Base-by-base conservation (phyloP, 148 eudicot species). In the Bassia scoparia region DNA sequence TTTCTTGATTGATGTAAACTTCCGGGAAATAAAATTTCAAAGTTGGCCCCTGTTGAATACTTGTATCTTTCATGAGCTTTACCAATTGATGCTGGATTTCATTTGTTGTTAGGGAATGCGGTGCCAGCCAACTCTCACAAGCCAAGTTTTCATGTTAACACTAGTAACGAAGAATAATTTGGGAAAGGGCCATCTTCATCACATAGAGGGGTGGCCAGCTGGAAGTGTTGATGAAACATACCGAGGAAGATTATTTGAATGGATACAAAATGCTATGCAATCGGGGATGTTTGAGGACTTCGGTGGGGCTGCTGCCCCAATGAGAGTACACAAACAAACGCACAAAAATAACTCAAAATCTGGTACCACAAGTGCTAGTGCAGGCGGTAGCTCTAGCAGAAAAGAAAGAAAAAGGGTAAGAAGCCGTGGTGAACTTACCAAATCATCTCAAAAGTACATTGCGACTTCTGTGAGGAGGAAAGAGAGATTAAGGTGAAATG, bases 101-200 rank as follows among this genome's bases (percentile, higher is more conserved):
- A 1, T 41, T 41, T 41, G 8, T 41, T 7, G 41, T 60, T 62
- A 93, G 98, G 98, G 98, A 64, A 89, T 93, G 98, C 86, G 97
- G 77, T 93, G 97, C 89, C 89, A 23, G 95, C 77, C 27, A 93
- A 90, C 79, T 85, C 92, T 56, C 98, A 93, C 87, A 93, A 93
- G 75, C 91, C 98, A 55, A 89, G 89, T 75, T 93, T 93, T 82
- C 98, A 90, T 72, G 97, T 93, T 53, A 93, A 93, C 80, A 89
- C 98, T 10, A 90, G 81, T 93, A 66, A 86, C 90, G 17, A 87
- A 83, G 83, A 84, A 83, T 69, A 76, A 4, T 80, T 49, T 46
- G 86, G 87, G 49, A 86, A 89, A 71, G 93, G 92, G 74, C 27
- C 82, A 11, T 58, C 80, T 63, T 67, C 93, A 23, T 85, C 86